Conservation (phyloP, 176 grass and related monocot species). For the Zoysia japonica region DNA sequence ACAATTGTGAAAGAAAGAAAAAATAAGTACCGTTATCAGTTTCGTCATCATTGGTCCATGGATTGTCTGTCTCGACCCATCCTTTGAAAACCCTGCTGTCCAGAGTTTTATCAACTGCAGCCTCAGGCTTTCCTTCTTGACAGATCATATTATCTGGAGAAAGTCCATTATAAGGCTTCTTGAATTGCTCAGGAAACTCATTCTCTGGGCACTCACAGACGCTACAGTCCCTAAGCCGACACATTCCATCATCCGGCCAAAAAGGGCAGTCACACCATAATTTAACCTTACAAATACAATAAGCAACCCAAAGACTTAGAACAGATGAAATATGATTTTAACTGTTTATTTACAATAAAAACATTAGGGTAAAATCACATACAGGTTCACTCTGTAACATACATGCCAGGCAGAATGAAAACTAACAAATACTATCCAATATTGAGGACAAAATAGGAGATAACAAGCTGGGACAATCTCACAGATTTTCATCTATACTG, state of each 20-base stretch:
- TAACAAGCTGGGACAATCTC: neutral
- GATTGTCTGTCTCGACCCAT: conserved; percentile 92
- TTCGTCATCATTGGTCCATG: conserved; percentile 97
- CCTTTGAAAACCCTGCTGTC: conserved; percentile 82
- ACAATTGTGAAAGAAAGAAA: neutral
- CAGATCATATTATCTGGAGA: conserved; percentile 68
- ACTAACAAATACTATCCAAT: neutral
- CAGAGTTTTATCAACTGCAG: conserved; percentile 88
- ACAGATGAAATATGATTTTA: neutral
- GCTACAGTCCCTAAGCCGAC: conserved; percentile 79
- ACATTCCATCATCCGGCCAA: conserved; percentile 98
- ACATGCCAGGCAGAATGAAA: neutral
- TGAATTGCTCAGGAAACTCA: conserved; percentile 89
- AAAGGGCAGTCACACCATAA: conserved; percentile 97
- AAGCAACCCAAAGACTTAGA: neutral
- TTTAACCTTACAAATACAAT: conserved; percentile 64
- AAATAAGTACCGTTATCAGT: conserved; percentile 75
- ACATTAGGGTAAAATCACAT: no score
- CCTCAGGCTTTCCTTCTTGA: conserved; percentile 87
- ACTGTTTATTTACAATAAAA: no score
- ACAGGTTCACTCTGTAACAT: no score
- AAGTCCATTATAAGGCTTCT: conserved; percentile 58
- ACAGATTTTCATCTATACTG: conserved; percentile 13
- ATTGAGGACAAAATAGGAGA: neutral
- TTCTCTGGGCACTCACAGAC: conserved; percentile 94